These are phyloP conservation scores for Chalciporus piperatus DNA, from an alignment of 768 basidiomycete species.

Conservation along the genomic window DNA sequence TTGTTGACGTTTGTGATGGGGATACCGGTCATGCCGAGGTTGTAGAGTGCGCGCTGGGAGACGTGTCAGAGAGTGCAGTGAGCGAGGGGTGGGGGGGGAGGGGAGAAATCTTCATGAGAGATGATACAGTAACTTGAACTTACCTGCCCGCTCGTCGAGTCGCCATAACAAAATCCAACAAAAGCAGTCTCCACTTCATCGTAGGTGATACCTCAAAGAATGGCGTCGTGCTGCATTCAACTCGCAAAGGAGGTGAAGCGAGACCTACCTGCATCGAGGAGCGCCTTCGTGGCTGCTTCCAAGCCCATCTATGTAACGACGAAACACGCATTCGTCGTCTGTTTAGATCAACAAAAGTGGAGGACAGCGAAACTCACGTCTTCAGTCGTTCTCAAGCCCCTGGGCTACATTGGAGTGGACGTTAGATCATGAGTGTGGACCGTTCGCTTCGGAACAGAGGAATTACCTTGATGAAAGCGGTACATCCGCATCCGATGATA, in stretches of 20 bases:
- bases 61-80: background rate
- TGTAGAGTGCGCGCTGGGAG: conserved; percentile 69
- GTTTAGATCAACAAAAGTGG: background rate
- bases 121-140: conserved; percentile 28
- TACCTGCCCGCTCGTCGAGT: conserved; percentile 76
- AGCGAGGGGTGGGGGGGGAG: background rate
- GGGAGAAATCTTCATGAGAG: no score
- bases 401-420: conserved; percentile 45
- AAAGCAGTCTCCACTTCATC: conserved; percentile 70
- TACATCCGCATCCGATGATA: conserved; percentile 71
- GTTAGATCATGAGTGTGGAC: background rate
- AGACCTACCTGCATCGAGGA: conserved; percentile 71
- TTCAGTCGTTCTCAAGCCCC: conserved; percentile 62
- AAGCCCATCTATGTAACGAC: conserved; percentile 63
- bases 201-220: conserved; percentile 68
- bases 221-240: background rate
- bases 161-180: conserved; percentile 79
- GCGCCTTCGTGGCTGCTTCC: conserved; percentile 83
- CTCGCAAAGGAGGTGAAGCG: background rate
- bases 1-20: conserved; percentile 88
- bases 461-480: conserved; percentile 71
- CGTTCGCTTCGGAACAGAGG: background rate
- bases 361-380: conserved; percentile 45
- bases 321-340: background rate
- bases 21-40: conserved; percentile 79